Base-by-base conservation (phyloP, 2,329 filamentous ascomycete genomes). In the Cytospora mali region DNA sequence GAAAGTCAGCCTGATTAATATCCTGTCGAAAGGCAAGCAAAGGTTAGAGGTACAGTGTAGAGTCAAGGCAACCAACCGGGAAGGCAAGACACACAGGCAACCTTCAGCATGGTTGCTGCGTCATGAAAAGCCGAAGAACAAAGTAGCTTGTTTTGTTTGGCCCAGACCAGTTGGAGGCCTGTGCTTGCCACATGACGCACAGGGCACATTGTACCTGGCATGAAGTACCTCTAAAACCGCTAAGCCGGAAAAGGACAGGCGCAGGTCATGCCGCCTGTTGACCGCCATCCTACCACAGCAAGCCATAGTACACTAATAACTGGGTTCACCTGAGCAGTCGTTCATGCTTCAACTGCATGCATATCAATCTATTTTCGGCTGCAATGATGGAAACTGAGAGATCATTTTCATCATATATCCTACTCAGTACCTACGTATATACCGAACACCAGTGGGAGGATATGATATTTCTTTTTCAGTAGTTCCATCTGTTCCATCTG, bases 131-230 rank as follows among this genome's bases (percentile, higher is more conserved):
- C n/a, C 14, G 18, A n/a, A 49, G 6, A 14, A 5, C 11, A 18
- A 39, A 39, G 33, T 14, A 16, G 11, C n/a, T n/a, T 13, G 46
- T 21, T 27, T 23, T 25, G 6, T 5, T 31, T 55, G 29, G 55
- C 27, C 18, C 31, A 29, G 51, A 16, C 46, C 46, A 56, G 31
- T 2, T 2, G 6, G 58, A 55, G 60, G 52, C 46, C 62, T 49
- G 52, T 59, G 62, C 62, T 59, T 23, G 59, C 60, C 59, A 62
- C 51, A 64, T 56, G 59, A 64, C 60, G 57, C 62, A 61, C 52
- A n/a, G 75, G 58, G 51, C 50, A 14, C 27, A 11, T n/a, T 3
- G 16, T 2, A 4, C 9, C 27, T 39, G 35, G 35, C 35, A 39
- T 39, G n/a, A 39, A 39, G 35, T 18, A 39, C 35, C n/a, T 4